Percentiles rank a stretch among this genome's conserved stretches.
These are phyloP conservation scores for Penicillium ucsense DNA, from an alignment of 495 filamentous ascomycete genomes.

Conservation along the genomic window DNA sequence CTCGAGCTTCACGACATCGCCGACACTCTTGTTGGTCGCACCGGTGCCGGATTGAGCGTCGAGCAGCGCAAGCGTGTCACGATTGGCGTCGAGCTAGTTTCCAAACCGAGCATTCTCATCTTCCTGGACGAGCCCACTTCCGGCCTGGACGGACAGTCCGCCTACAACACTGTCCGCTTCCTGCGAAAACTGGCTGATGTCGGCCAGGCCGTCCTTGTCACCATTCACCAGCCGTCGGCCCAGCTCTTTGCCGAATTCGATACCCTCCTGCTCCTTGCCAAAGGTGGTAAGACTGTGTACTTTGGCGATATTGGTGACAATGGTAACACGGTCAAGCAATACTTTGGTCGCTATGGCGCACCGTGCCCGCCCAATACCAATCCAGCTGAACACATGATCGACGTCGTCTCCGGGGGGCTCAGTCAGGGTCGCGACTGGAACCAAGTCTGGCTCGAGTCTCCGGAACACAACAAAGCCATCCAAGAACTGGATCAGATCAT, in stretches of 20 bases:
- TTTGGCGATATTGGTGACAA: slow-evolving; percentile 55
- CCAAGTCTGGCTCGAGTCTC: slow-evolving; percentile 52
- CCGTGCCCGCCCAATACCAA: slow-evolving; percentile 62
- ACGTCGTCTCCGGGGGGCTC: slow-evolving; percentile 50
- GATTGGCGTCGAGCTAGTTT: slow-evolving; percentile 59
- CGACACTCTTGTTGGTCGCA: slow-evolving; percentile 42
- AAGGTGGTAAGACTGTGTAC: slow-evolving; percentile 63
- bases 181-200: slow-evolving; percentile 54
- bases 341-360: slow-evolving; percentile 70
- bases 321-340: slow-evolving; percentile 46
- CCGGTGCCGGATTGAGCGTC: slow-evolving; percentile 44
- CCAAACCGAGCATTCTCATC: slow-evolving; percentile 56
- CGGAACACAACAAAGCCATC: slow-evolving; percentile 31
- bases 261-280: slow-evolving; percentile 55
- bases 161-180: slow-evolving; percentile 56
- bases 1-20: slow-evolving; percentile 49
- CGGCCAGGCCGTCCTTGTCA: slow-evolving; percentile 63
- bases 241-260: slow-evolving; percentile 70
- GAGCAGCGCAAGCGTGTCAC: slow-evolving; percentile 58
- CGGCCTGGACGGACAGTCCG: slow-evolving; percentile 54
- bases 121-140: slow-evolving; percentile 76
- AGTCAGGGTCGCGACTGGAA: slow-evolving; percentile 47
- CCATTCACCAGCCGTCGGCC: slow-evolving; percentile 69
- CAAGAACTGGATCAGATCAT: slow-evolving; percentile 49
- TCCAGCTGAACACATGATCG: slow-evolving; percentile 90